Base-by-base conservation (phyloP, 192 early-diverging fungal species). In the Phlyctochytrium planicorne region DNA sequence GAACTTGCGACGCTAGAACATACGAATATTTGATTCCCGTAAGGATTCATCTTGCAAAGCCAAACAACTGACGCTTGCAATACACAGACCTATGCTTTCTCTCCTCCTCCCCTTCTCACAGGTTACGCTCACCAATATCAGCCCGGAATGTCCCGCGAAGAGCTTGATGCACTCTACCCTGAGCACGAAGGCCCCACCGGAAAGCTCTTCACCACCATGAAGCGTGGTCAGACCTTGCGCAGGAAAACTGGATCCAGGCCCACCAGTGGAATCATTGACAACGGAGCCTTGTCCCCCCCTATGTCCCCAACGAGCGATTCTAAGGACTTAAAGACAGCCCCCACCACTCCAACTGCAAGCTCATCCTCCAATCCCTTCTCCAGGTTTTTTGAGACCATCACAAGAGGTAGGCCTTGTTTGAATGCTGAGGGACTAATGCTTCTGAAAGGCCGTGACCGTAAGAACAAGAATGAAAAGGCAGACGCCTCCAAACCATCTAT, bases 1-100 rank as follows among this genome's bases (percentile, higher is more conserved):
- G 76, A 3, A 78, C 75, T 31, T 82, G 81, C 63, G 81, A 82
- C 34, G 71, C 77, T 23, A 31, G 81, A n/a, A 79, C 77, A 2
- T 79, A 75, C 66, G 81, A 82, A 62, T 82, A 78, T 56, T 34
- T 82, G 53, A 66, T 82, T 56, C 81, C 81, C 17, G 76, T 80
- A 64, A 20, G 70, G 74, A 6, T 63, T 31, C 24, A 33, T 50
- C 40, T 10, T 50, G 10, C n/a, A n/a, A n/a, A n/a, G n/a, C n/a
- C n/a, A n/a, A n/a, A 32, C 10, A 27, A 6, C 10, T 3, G 3
- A 29, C 29, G 56, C 10, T 59, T 29, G 4, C 12, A 3, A n/a
- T n/a, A n/a, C n/a, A 2, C 56, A 81, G 80, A 77, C 80, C 10
- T 82, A 79, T 59, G 77, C 65, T 23, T 75, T 82, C 67, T 62